phyloP scores from a whole-genome alignment of 768 basidiomycete species.

The Rossbeevera mucosa region DNA sequence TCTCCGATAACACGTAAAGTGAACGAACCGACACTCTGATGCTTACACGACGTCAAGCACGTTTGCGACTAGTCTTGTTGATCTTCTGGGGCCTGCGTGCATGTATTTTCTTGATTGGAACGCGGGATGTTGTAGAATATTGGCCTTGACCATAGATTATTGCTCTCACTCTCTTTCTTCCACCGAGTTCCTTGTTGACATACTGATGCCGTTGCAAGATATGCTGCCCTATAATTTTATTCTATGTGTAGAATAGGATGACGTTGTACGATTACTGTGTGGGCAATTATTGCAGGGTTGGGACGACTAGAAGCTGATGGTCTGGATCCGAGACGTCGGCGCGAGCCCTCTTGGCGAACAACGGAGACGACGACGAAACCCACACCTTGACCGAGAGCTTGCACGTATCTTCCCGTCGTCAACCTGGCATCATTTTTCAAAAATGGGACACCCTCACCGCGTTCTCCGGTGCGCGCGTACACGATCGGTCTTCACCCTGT shows the following conservation, averaged over 20 bases:
- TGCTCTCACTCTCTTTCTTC: constrained; percentile 14
- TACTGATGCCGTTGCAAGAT: constrained; percentile 20
- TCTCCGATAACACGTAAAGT: constrained; percentile 33
- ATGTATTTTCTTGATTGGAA: constrained; percentile 33
- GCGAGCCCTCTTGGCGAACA: constrained; percentile 2
- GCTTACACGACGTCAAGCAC: constrained; percentile 2
- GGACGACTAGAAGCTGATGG: neutral
- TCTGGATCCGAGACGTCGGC: constrained; percentile 3
- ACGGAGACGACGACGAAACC: neutral
- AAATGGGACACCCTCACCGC: constrained; percentile 43
- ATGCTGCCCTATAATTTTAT: constrained; percentile 33
- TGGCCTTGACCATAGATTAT: constrained; percentile 32
- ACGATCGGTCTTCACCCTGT: constrained; percentile 53
- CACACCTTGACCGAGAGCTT: neutral
- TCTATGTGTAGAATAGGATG: constrained; percentile 27
- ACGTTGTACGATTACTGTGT: constrained; percentile 21
- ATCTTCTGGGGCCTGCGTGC: constrained; percentile 18
- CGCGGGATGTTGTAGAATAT: constrained; percentile 31
- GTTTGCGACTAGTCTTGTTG: constrained; percentile 2
- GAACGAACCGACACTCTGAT: constrained; percentile 17
- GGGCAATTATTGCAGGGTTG: constrained; percentile 23
- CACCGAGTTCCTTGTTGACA: constrained; percentile 12
- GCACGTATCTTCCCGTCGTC: constrained; percentile 18
- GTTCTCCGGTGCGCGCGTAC: constrained; percentile 44
- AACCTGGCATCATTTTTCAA: constrained; percentile 68